Percentiles rank a stretch among this genome's conserved stretches.
Conservation (phyloP, 176 grass and related monocot genomes). For the Eragrostis curvula region DNA sequence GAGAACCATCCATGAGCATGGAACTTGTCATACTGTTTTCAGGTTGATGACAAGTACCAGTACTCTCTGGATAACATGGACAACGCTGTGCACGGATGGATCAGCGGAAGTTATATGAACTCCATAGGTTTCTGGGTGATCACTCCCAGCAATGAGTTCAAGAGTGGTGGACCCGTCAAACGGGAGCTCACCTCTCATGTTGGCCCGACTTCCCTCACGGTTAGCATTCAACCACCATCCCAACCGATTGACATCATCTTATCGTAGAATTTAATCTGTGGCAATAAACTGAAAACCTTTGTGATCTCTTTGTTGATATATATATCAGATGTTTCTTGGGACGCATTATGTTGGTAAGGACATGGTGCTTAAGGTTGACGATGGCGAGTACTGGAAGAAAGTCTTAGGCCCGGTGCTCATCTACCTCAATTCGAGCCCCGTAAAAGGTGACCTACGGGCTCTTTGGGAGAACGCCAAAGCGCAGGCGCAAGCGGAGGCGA, state of each 20-base stretch:
- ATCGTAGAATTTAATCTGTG: neutral
- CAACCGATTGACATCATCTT: neutral
- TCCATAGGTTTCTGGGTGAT: slow-evolving; percentile 79
- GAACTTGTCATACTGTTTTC: neutral
- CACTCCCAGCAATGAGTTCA: slow-evolving; percentile 78
- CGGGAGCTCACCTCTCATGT: slow-evolving; percentile 81
- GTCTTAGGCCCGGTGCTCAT: slow-evolving; percentile 82
- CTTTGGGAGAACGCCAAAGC: slow-evolving; percentile 82
- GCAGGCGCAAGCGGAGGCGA: slow-evolving; percentile 50
- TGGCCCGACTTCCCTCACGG: slow-evolving; percentile 65
- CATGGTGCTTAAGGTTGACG: slow-evolving; percentile 47
- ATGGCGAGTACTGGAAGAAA: slow-evolving; percentile 78
- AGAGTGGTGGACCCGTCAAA: slow-evolving; percentile 68
- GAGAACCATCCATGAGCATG: neutral
- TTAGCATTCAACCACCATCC: slow-evolving; percentile 24
- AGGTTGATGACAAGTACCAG: slow-evolving; percentile 95
- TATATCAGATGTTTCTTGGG: slow-evolving; percentile 66
- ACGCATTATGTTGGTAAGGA: slow-evolving; percentile 66
- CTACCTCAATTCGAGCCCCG: slow-evolving; percentile 67
- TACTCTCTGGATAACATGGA: slow-evolving; percentile 65
- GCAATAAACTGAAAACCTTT: neutral
- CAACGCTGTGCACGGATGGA: slow-evolving; percentile 71
- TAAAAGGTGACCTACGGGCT: neutral
- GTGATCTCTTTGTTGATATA: too few relatives aligned
- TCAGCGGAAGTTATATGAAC: slow-evolving; percentile 1